phyloP scores from a whole-genome alignment of 2,329 filamentous ascomycete genomes.

The Domatiomyces globalis region DNA sequence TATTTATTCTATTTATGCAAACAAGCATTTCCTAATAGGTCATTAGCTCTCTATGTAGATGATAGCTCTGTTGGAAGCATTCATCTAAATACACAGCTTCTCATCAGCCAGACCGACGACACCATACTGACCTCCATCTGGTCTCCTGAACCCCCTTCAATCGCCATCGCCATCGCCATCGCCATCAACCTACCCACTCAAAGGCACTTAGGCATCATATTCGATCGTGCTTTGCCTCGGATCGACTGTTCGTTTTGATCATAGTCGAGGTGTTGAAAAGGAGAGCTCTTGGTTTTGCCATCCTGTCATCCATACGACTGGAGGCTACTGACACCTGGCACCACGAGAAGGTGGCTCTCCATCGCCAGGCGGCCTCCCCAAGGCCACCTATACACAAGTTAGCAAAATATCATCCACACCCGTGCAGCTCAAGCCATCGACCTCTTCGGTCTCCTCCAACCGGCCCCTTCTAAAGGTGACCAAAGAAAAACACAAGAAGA shows the following conservation, averaged over 20 bases:
- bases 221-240: not conserved
- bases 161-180: not conserved
- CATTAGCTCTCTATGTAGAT: too few species aligned
- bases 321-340: not conserved
- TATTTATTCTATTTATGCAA: too few species aligned
- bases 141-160: too few species aligned
- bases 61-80: too few species aligned
- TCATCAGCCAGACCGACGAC: not conserved
- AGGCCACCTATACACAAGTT: not conserved
- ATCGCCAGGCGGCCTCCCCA: not conserved
- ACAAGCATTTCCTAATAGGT: too few species aligned
- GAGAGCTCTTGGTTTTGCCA: not conserved
- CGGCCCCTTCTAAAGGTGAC: not conserved
- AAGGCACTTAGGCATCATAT: not conserved
- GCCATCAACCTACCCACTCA: not conserved
- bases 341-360: not conserved
- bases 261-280: not conserved
- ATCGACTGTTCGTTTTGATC: not conserved
- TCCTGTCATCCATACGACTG: not conserved
- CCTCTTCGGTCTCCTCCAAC: not conserved
- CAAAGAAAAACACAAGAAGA: not conserved
- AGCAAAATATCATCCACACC: not conserved
- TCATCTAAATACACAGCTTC: not conserved
- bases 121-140: not conserved
- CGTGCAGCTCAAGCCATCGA: not conserved